Percentiles rank a stretch among this genome's conserved stretches.
phyloP scores from a whole-genome alignment of 768 basidiomycete genomes.

The Hygrophoropsis aurantiaca region DNA sequence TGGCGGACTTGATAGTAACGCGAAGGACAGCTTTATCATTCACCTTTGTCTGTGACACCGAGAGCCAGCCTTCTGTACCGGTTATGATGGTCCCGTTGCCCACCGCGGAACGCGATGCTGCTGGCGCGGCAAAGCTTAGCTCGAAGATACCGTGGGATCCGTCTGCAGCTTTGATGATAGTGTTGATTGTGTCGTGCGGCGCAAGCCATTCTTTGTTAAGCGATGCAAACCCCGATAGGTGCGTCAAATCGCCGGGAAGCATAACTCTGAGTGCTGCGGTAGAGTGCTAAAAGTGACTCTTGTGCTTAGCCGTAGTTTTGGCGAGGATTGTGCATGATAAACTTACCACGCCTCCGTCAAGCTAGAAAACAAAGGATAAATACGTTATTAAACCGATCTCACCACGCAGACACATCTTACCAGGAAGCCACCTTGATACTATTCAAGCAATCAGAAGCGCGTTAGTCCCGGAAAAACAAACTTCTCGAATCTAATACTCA shows the following conservation, averaged over 20 bases:
- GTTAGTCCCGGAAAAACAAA: neutral
- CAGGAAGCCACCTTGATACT: conserved; percentile 84
- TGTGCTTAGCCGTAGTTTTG: neutral
- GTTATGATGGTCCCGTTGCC: conserved; percentile 45
- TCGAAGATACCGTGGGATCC: conserved; percentile 61
- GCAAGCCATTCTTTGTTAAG: conserved; percentile 70
- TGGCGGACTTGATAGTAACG: conserved; percentile 36
- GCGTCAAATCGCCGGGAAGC: conserved; percentile 50
- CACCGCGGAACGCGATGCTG: conserved; percentile 32
- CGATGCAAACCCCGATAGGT: conserved; percentile 64
- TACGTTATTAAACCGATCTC: neutral
- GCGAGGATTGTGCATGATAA: neutral
- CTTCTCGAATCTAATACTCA: too few relatives aligned
- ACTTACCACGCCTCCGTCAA: conserved; percentile 78
- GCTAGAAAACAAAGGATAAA: conserved; percentile 35
- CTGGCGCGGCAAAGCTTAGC: conserved; percentile 63
- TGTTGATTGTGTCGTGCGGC: conserved; percentile 79
- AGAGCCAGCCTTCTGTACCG: conserved; percentile 63
- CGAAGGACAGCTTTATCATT: conserved; percentile 30
- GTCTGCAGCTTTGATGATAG: conserved; percentile 44
- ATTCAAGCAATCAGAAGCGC: conserved; percentile 2
- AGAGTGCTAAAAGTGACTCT: conserved; percentile 51
- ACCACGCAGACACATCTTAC: conserved; percentile 40
- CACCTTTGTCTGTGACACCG: conserved; percentile 35
- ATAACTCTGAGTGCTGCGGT: conserved; percentile 61